Base-by-base conservation (phyloP, 805 yeast genomes). In the Sugiyamaella qingdaonensis region DNA sequence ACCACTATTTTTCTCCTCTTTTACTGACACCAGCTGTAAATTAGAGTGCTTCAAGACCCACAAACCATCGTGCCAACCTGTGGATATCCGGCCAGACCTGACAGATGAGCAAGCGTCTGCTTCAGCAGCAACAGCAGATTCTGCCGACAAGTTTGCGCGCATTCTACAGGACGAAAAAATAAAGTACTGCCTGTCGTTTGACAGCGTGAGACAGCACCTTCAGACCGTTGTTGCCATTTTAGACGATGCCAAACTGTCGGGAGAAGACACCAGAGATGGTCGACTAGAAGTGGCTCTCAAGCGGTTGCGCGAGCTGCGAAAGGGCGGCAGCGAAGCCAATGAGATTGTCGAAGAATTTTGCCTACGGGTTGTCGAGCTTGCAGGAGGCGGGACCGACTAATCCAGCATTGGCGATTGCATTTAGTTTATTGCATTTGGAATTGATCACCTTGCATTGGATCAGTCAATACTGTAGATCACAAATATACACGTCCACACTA, bases 281-380 rank as follows among this genome's bases (percentile, higher is more conserved):
- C 67, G 87, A 34, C 58, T 70, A 21, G 84, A 78, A 24, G 75
- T 85, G 10, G 87, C 87, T 1, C 77, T 81, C 56, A 75, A 79
- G 59, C 82, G 85, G 58, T 69, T 88, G 9, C 73, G 79, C 7
- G 81, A 80, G 51, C 68, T 88, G 13, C 68, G 95, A 33, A 64
- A 62, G 2, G 84, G 85, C 4, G 95, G 95, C 0, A 51, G 73
- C 0, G 88, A 87, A 58, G 79, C 78, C 48, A 88, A 88, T 62
- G 80, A 73, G 56, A 67, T 83, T 21, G 81, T 88, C 2, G 91
- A 86, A 64, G 92, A 86, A 59, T 86, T 87, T 66, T 79, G 83
- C 13, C 64, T 64, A 44, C 58, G 77, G 35, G 69, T 79, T 4
- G 56, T 77, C 31, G 61, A 60, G 21, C 58, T 68, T 36, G 29